A percentile compares a stretch with the other conserved stretches of the same genome.
phyloP scores from a whole-genome alignment of 1,284 basidiomycete genomes.

The Singerocomus rubriflavus region DNA sequence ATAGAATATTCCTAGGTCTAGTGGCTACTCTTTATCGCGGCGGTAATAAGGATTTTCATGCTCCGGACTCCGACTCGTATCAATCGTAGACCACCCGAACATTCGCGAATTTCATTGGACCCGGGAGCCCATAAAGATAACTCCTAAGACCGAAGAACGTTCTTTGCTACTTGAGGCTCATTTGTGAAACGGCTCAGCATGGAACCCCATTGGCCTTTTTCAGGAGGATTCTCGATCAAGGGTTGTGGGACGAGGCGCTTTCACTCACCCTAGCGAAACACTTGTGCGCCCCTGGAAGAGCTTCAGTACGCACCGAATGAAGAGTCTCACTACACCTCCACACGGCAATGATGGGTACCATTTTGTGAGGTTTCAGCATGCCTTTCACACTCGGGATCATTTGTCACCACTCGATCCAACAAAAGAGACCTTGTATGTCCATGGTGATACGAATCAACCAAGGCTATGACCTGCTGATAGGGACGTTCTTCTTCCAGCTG shows the following conservation, averaged over 20 bases:
- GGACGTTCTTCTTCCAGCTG: neutral
- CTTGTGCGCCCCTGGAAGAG: neutral
- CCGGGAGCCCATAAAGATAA: neutral
- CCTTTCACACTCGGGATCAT: conserved; percentile 2
- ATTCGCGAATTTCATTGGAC: conserved; percentile 4
- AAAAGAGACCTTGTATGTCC: conserved; percentile 1
- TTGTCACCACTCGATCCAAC: conserved; percentile 1
- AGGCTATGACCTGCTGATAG: conserved; percentile 22
- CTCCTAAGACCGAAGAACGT: neutral
- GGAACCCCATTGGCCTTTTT: neutral
- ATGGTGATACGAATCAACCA: conserved; percentile 7
- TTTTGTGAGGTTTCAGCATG: neutral
- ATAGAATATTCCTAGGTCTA: conserved; percentile 7
- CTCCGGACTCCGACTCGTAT: neutral
- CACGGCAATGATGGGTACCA: conserved; percentile 6
- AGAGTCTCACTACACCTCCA: conserved; percentile 1
- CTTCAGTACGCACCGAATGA: conserved; percentile 2
- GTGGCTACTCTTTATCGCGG: conserved; percentile 8
- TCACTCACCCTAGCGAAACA: conserved; percentile 10
- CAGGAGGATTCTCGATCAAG: conserved; percentile 9
- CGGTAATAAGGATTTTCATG: conserved; percentile 14
- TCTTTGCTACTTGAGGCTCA: neutral
- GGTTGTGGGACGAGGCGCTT: conserved; percentile 1
- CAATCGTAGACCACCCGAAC: conserved; percentile 4
- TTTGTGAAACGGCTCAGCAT: conserved; percentile 3